Base-by-base conservation (phyloP, 768 basidiomycete species). In the Floccularia luteovirens region DNA sequence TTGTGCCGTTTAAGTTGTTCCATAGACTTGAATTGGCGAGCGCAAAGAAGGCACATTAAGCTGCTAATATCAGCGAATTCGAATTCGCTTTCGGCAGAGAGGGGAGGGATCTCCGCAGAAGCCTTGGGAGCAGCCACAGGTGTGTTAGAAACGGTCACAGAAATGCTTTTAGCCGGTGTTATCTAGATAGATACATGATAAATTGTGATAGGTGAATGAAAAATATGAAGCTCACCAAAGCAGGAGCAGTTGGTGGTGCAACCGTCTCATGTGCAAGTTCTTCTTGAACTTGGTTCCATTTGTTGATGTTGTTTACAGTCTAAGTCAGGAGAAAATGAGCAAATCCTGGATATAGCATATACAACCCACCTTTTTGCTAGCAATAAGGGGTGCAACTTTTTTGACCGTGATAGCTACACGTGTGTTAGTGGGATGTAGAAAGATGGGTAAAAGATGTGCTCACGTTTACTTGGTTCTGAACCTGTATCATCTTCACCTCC, bases 231-330 rank as follows among this genome's bases (percentile, higher is more conserved):
- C 51, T 63, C 61, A 66, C 63, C 61, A 56, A 54, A 60, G 53
- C 48, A 43, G 57, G 31, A 22, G 48, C 27, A 24, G 50, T 36
- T 33, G 48, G 41, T 44, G 50, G 46, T 38, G 54, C 45, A 42
- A 52, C 54, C 23, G 63, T 42, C 31, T 67, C 60, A 44, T 75
- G 69, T 24, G 74, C 75, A 36, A 96, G 71, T 52, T 91, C 93
- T 61, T 83, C 84, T 61, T 94, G 90, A 7, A 93, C 89, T 64
- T 83, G 84, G 56, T 93, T 98, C 96, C 94, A 99, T 57, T 98
- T 97, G 52, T 74, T 82, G 55, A 99, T 97, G 52, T 92, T 91
- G 58, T 75, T 86, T 36, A 76, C 86, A 32, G 81, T 87, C 90
- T 96, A 55, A 14, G 55, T 31, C 42, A 42, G 32, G 34, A 41